phyloP scores from a whole-genome alignment of 257 asterid genomes.

The Solanum pinnatisectum region DNA sequence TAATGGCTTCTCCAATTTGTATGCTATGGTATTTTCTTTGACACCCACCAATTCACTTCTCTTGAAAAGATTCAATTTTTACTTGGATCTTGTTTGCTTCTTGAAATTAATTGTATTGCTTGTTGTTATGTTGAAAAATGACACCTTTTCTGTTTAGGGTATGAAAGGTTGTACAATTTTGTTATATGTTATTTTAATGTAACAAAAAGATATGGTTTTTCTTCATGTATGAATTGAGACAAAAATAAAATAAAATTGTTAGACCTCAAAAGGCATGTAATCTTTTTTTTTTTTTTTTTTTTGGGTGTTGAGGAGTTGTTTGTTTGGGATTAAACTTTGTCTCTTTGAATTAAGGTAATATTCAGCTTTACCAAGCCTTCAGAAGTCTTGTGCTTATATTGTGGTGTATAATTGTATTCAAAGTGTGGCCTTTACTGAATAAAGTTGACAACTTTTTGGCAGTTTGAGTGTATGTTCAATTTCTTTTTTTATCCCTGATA shows the following conservation, averaged over 20 bases:
- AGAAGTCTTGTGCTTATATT: neutral
- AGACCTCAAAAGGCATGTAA: neutral
- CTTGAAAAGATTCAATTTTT: neutral
- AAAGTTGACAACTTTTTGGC: neutral
- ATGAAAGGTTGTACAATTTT: neutral
- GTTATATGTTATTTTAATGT: neutral
- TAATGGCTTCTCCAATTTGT: conserved; percentile 84
- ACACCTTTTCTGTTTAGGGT: neutral
- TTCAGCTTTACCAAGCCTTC: neutral
- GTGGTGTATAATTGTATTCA: neutral
- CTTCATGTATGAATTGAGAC: neutral
- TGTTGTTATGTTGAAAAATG: neutral
- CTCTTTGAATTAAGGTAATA: neutral
- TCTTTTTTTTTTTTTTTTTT: neutral
- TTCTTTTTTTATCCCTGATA: neutral
- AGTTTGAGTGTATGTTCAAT: neutral
- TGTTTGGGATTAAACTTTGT: neutral
- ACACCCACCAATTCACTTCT: neutral
- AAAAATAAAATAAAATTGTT: neutral
- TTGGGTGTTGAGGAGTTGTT: neutral
- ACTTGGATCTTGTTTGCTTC: neutral
- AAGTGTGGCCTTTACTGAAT: neutral
- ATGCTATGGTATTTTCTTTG: conserved; percentile 65
- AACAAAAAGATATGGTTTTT: neutral
- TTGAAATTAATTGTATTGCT: neutral